phyloP scores from a whole-genome alignment of 495 filamentous ascomycete species.

The Chaetomium tenue region DNA sequence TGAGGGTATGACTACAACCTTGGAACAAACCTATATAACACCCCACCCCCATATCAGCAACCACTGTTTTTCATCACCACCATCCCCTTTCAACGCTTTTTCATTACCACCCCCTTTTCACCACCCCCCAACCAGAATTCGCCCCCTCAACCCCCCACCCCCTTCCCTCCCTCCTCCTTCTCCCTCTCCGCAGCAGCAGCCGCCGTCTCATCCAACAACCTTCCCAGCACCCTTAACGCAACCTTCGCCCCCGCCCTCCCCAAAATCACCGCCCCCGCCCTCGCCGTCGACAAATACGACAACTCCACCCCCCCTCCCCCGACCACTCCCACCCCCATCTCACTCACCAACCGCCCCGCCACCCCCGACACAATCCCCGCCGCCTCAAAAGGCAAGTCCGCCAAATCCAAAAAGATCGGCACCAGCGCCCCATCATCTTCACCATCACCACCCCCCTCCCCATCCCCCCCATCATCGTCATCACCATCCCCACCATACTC shows the following conservation, averaged over 20 bases:
- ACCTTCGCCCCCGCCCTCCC: slow-evolving; percentile 65
- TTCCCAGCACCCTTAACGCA: slow-evolving; percentile 67
- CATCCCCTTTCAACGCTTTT: too few relatives aligned
- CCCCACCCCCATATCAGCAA: neutral
- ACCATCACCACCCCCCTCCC: neutral
- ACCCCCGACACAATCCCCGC: slow-evolving; percentile 94
- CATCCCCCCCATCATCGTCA: neutral
- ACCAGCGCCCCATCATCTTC: slow-evolving; percentile 54
- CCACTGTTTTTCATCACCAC: neutral
- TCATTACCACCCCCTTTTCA: neutral
- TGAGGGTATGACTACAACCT: neutral
- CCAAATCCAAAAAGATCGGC: slow-evolving; percentile 85
- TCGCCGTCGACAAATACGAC: slow-evolving; percentile 84
- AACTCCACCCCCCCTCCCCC: slow-evolving; percentile 61
- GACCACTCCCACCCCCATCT: slow-evolving; percentile 42
- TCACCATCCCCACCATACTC: slow-evolving; percentile 35
- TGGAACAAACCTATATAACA: neutral
- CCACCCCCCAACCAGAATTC: neutral
- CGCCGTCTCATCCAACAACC: slow-evolving; percentile 42
- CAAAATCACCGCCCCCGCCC: slow-evolving; percentile 88
- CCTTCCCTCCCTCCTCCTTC: neutral
- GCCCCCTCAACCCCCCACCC: neutral
- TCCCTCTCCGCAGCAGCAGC: too few relatives aligned
- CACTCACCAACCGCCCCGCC: slow-evolving; percentile 69
- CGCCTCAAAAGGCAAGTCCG: slow-evolving; percentile 77